Percentiles rank a stretch among this genome's conserved stretches.
Evolutionary conservation across 1,139 yeast species (phyloP).

Genomic region (Geotrichum europaeum): DNA sequence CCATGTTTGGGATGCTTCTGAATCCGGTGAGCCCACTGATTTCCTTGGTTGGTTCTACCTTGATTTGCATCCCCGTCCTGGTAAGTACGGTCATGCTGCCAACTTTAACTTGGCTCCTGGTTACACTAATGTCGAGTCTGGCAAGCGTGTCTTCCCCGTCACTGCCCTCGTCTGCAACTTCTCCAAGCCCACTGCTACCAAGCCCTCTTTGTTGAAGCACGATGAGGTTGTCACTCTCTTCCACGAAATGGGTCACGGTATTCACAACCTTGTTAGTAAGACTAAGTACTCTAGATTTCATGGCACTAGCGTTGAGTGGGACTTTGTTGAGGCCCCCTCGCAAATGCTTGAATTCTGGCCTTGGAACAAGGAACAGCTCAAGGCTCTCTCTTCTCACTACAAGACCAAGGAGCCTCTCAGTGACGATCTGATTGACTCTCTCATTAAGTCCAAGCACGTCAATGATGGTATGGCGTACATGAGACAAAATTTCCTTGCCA

Average conservation of each 20-base stretch:
- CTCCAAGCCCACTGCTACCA: constrained; percentile 63
- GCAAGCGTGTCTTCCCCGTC: constrained; percentile 54
- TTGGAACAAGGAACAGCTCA: constrained; percentile 63
- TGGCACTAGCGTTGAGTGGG: constrained; percentile 73
- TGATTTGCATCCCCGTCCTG: constrained; percentile 79
- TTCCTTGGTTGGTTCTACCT: constrained; percentile 76
- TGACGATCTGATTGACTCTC: constrained; percentile 53
- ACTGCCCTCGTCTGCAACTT: constrained; percentile 82
- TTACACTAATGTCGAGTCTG: constrained; percentile 43
- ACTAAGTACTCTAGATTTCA: constrained; percentile 63
- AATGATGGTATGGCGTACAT: constrained; percentile 64
- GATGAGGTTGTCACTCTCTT: constrained; percentile 76
- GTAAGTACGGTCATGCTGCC: constrained; percentile 85
- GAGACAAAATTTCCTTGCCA: constrained; percentile 71
- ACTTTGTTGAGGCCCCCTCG: constrained; percentile 86
- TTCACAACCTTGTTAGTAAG: constrained; percentile 66
- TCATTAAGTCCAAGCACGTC: constrained; percentile 65
- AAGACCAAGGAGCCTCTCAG: constrained; percentile 49
- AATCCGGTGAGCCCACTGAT: constrained; percentile 41
- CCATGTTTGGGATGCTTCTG: constrained; percentile 60
- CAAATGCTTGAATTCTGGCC: constrained; percentile 89
- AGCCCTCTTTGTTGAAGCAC: constrained; percentile 73
- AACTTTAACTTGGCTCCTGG: constrained; percentile 69
- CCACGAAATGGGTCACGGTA: constrained; percentile 89
- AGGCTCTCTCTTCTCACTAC: constrained; percentile 59